phyloP scores from a whole-genome alignment of 139 green algal species.

The Closterium sp. region DNA sequence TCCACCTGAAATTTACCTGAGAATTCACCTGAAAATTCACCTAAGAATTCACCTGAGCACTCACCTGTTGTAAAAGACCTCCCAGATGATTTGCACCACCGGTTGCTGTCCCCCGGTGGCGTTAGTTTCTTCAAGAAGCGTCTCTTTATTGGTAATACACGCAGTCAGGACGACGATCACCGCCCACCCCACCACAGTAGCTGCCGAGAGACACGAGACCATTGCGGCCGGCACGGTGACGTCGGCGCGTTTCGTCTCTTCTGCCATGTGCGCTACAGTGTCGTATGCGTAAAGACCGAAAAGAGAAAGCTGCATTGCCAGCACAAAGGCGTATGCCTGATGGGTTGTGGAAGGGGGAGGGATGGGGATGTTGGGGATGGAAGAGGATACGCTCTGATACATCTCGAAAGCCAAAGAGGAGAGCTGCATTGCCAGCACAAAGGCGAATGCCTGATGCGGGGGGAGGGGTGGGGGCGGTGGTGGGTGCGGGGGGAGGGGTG shows the following conservation, averaged over 20 bases:
- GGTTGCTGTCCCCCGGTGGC: slow-evolving; percentile 6
- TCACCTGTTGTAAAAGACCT: slow-evolving; percentile 19
- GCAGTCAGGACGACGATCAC: slow-evolving; percentile 10
- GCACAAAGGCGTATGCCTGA: slow-evolving; percentile 15
- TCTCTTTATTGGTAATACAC: neutral
- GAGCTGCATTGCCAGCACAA: slow-evolving; percentile 17
- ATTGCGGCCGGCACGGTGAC: slow-evolving; percentile 15
- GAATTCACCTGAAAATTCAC: too few relatives aligned
- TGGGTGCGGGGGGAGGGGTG: too few relatives aligned
- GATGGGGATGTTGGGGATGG: neutral
- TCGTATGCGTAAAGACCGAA: slow-evolving; percentile 32
- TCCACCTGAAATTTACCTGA: too few relatives aligned
- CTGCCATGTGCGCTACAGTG: slow-evolving; percentile 22
- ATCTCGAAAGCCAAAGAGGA: neutral
- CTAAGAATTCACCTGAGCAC: neutral
- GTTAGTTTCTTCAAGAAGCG: neutral
- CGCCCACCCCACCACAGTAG: slow-evolving; percentile 4
- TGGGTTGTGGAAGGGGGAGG: neutral
- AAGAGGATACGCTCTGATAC: neutral
- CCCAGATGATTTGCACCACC: slow-evolving; percentile 19
- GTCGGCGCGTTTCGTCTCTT: slow-evolving; percentile 17
- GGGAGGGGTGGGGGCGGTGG: neutral
- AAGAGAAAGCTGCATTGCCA: slow-evolving; percentile 4
- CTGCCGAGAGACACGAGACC: neutral
- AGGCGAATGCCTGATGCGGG: neutral